These are phyloP conservation scores for Axilococcus clingmanii DNA, from an alignment of 139 green algal species.

Conservation along the genomic window DNA sequence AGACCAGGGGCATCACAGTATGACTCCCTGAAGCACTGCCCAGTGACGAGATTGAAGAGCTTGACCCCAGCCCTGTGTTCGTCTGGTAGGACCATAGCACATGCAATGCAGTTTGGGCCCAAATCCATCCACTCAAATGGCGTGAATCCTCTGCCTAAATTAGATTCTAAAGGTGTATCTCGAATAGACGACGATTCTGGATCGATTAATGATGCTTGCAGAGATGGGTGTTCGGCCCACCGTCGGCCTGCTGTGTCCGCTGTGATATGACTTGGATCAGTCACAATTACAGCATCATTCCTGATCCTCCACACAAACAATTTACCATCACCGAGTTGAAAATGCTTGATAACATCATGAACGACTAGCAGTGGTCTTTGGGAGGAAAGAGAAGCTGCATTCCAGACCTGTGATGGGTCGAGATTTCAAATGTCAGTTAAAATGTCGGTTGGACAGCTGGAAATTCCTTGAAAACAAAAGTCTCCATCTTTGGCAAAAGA, in stretches of 20 bases:
- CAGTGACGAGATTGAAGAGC: slow-evolving; percentile 10
- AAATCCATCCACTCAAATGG: slow-evolving; percentile 22
- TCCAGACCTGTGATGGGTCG: too few relatives aligned
- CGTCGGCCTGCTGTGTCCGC: neutral
- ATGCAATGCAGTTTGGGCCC: slow-evolving; percentile 1
- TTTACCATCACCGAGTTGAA: slow-evolving; percentile 24
- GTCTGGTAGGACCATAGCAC: neutral
- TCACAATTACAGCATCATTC: slow-evolving; percentile 12
- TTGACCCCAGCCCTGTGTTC: slow-evolving; percentile 4
- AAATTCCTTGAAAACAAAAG: too few relatives aligned
- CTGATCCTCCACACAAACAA: slow-evolving; percentile 22
- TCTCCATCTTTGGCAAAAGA: too few relatives aligned
- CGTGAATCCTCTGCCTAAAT: neutral
- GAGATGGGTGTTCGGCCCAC: slow-evolving; percentile 16
- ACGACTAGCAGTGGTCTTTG: slow-evolving; percentile 10
- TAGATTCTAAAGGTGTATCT: slow-evolving; percentile 4
- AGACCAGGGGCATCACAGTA: neutral
- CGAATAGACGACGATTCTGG: neutral
- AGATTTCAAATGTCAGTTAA: too few relatives aligned
- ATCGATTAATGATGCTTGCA: slow-evolving; percentile 11
- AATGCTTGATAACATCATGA: slow-evolving; percentile 24
- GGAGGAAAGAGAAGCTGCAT: too few relatives aligned
- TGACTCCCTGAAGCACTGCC: slow-evolving; percentile 10
- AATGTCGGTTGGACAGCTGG: too few relatives aligned
- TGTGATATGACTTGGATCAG: neutral